Evolutionary conservation across 2,329 filamentous ascomycete species (phyloP), one percentile per base, ranked within the genome.

Genomic region (Colletotrichum sp.): DNA sequence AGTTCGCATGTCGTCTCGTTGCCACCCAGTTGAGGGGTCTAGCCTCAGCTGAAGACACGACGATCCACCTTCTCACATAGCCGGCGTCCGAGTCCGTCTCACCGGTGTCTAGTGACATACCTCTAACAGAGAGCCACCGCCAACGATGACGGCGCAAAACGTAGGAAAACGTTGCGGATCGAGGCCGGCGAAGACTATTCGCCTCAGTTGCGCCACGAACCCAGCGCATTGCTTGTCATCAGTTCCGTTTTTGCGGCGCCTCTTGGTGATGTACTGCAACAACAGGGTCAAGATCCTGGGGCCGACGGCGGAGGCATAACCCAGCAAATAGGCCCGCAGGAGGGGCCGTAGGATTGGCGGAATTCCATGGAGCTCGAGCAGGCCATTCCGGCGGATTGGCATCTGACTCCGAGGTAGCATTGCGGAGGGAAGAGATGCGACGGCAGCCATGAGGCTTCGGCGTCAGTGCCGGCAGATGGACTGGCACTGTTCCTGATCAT

Each of bases 121-220:
- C 85, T 91, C 87, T n/a, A 92, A 79, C n/a, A 92, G 79, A 29
- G 90, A 91, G 75, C 87, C 89, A 51, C 90, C 90, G 38, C 91
- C 91, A 51, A 90, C 87, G 12, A 93, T 82, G 8, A 86, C 84
- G 9, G 90, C 91, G 79, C 91, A 93, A 79, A 93, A 93, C 6
- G 90, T 85, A 57, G 91, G 90, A 78, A 93, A 93, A 11, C 90
- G 86, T 73, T 88, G 87, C 69, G 84, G 82, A 58, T 90, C 88
- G 18, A 92, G 81, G 4, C 89, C 90, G 9, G 85, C 85, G 54
- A 82, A 82, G 38, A 92, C 79, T 70, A 90, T 87, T 57, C 79
- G 83, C 68, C 67, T 79, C 78, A 84, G 78, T 63, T 80, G 83
- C 76, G 76, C 79, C 76, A 77, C 64, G 69, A 83, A 79, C 73